phyloP scores from a whole-genome alignment of 306 rosid species.

The Canavalia ensiformis region DNA sequence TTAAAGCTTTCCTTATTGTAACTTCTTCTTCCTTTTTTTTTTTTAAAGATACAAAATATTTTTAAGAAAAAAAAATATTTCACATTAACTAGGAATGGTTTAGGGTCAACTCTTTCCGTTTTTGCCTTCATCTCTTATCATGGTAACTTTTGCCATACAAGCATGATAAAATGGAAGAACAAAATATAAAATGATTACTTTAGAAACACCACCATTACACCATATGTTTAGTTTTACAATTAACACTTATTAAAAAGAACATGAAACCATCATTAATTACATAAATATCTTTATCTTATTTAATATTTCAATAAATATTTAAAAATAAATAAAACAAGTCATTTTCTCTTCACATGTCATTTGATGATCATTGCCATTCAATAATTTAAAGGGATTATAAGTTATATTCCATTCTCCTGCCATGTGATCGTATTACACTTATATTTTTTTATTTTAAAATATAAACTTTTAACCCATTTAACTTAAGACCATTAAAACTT shows the following conservation, averaged over 20 bases:
- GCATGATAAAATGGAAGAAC: not conserved
- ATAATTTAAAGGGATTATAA: not conserved
- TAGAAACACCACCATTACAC: not conserved
- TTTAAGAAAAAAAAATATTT: not conserved
- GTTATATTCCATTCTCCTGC: not conserved
- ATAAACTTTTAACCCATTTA: not conserved
- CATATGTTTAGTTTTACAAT: not conserved
- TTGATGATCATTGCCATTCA: not conserved
- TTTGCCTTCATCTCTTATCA: not conserved
- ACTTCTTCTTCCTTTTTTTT: not conserved
- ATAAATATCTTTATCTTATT: not conserved
- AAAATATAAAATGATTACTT: not conserved
- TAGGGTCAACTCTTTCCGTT: not conserved
- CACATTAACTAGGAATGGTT: not conserved
- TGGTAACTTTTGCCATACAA: not conserved
- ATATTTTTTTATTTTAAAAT: not conserved
- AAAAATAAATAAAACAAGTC: not conserved
- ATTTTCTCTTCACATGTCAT: not conserved
- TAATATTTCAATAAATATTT: not conserved
- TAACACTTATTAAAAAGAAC: not conserved
- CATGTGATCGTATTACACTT: not conserved
- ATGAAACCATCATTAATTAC: not conserved
- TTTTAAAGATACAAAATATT: too few relatives aligned
- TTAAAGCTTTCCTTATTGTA: not conserved
- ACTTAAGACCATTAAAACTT: not conserved